Evolutionary conservation across 768 basidiomycete genomes (phyloP).

Genomic region (Termitomyces sp.): DNA sequence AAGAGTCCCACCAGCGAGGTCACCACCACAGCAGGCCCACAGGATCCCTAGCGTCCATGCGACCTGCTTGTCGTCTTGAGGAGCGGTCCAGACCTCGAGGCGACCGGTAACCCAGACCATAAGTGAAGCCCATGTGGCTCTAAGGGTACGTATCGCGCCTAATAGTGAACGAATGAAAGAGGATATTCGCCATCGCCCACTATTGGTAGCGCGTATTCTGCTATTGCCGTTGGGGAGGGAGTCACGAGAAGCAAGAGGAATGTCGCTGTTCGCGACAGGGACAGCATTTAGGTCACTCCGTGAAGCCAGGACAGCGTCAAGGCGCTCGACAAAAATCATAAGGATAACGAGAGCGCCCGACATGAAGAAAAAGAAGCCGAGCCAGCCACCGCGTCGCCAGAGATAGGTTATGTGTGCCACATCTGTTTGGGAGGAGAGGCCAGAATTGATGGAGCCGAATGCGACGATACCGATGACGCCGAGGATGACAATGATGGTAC

Average conservation of each 20-base stretch:
- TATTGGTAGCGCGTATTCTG: background rate
- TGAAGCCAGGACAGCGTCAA: slow-evolving; percentile 67
- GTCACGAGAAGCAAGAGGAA: background rate
- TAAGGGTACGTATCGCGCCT: slow-evolving; percentile 22
- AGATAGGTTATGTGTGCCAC: slow-evolving; percentile 72
- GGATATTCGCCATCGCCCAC: background rate
- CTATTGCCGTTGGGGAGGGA: background rate
- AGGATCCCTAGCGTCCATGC: slow-evolving; percentile 90
- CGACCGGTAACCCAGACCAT: slow-evolving; percentile 53
- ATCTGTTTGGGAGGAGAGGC: slow-evolving; percentile 67
- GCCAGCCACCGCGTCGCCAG: slow-evolving; percentile 86
- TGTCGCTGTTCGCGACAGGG: slow-evolving; percentile 32
- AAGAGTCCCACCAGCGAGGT: slow-evolving; percentile 82
- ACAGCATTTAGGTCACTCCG: slow-evolving; percentile 64
- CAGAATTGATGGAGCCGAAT: slow-evolving; percentile 80
- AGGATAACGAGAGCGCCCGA: slow-evolving; percentile 57
- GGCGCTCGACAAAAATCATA: slow-evolving; percentile 61
- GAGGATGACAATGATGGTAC: slow-evolving; percentile 75
- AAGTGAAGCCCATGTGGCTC: slow-evolving; percentile 34
- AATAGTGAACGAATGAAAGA: background rate
- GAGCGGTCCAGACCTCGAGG: slow-evolving; percentile 70
- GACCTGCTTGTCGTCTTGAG: slow-evolving; percentile 78
- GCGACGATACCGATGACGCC: slow-evolving; percentile 87
- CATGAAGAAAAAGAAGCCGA: slow-evolving; percentile 86
- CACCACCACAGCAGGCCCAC: slow-evolving; percentile 92